Base-by-base conservation (phyloP, 2,329 filamentous ascomycete genomes). In the Neofusicoccum sp. region DNA sequence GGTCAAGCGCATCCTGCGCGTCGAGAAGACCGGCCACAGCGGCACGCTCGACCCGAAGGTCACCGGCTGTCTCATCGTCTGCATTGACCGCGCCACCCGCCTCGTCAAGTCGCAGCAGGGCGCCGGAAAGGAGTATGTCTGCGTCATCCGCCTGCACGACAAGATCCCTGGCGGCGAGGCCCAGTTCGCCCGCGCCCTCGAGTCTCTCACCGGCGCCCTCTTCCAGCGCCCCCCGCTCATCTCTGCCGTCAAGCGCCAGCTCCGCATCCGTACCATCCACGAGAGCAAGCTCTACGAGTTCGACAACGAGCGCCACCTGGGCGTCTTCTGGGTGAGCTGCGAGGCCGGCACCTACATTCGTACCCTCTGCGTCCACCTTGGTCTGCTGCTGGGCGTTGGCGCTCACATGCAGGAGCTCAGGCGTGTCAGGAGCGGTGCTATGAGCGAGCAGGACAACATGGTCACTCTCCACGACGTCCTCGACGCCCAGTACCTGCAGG, bases 301-400 rank as follows among this genome's bases (percentile, higher is more conserved):
- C 75, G 95, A 99, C 82, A 98, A 99, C 74, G 93, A 98, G 72
- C 88, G 95, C 70, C 93, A 98, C 77, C 85, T 99, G 38, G 95
- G 90, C 77, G 93, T 98, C 61, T 99, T 99, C 85, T 98, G 95
- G 93, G 95, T 98, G 69, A 96, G 91, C 79, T 99, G 95, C 79
- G 95, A 99, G 80, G 95, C 92, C 61, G 95, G 95, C 76, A 99
- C 95, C 65, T 99, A 99, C 78, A 98, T 99, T 76, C 90, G 95
- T 82, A 99, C 95, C 38, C 87, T 99, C 49, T 98, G 95, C 79
- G 93, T 98, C 44, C 95, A 98, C 80, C 78, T 99, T 68, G 90
- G 91, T 77, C 79, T 89, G 63, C 72, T 89, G 62, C 79, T 89
- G 33, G 86, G 93, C 74, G 92, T 96, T 62, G 93, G 93, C 68